Conservation (phyloP, 805 yeast species). For the Geotrichum ghanense region DNA sequence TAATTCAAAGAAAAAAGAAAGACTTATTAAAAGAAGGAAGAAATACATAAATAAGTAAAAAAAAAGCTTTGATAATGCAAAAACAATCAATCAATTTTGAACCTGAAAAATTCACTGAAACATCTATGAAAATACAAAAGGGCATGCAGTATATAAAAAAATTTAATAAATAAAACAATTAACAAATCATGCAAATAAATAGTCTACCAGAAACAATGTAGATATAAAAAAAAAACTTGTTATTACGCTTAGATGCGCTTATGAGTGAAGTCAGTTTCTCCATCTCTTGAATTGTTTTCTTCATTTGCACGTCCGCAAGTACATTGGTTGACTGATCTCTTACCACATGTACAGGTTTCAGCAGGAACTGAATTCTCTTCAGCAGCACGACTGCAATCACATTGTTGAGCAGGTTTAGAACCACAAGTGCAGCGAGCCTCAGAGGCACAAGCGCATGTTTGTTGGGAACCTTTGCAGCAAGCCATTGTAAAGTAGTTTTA, state of each 20-base stretch:
- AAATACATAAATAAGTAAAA: not conserved
- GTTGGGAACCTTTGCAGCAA: not conserved
- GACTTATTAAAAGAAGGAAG: not conserved
- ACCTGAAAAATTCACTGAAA: too few species aligned
- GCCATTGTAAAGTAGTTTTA: too few species aligned
- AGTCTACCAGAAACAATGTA: too few species aligned
- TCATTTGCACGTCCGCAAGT: conserved; percentile 39
- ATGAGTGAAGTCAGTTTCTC: conserved; percentile 50
- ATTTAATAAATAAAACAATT: too few species aligned
- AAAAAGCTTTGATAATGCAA: too few species aligned
- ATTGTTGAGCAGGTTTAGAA: conserved; percentile 44
- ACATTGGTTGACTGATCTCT: conserved; percentile 41
- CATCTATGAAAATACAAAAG: too few species aligned
- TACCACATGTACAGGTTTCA: conserved; percentile 49
- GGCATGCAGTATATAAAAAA: too few species aligned
- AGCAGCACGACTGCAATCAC: conserved; percentile 42
- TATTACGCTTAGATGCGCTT: conserved; percentile 16
- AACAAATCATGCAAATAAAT: too few species aligned
- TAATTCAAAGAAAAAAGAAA: not conserved
- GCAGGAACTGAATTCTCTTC: conserved; percentile 39
- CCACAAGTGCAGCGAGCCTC: conserved; percentile 58
- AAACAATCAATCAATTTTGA: too few species aligned
- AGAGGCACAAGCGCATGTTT: conserved; percentile 44
- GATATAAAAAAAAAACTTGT: too few species aligned
- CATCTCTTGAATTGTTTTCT: conserved; percentile 35